A percentile compares a stretch with the other conserved stretches of the same genome.
Evolutionary conservation across 495 filamentous ascomycete genomes (phyloP).

Genomic region (Neurospora pannonica): DNA sequence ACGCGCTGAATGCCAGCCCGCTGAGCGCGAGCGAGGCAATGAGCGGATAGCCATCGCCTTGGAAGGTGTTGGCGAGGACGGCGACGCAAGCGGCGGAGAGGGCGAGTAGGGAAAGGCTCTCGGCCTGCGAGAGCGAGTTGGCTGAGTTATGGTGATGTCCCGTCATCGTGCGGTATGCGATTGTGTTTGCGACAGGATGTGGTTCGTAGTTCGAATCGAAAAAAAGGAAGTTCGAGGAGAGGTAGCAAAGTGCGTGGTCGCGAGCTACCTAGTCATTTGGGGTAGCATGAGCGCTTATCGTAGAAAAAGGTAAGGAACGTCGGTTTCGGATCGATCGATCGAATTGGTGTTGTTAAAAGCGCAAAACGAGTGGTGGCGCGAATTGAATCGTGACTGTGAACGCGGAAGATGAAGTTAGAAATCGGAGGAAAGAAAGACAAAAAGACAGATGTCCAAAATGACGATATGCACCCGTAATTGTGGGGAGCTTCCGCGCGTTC

Average conservation of each 20-base stretch:
- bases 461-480: neutral
- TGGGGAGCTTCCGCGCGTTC: neutral
- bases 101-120: constrained; percentile 59
- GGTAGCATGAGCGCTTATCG: neutral
- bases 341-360: neutral
- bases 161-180: neutral
- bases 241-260: constrained; percentile 3
- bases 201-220: neutral
- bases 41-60: constrained; percentile 75
- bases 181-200: neutral
- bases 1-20: constrained; percentile 68
- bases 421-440: neutral
- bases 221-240: neutral
- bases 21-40: constrained; percentile 80
- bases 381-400: neutral
- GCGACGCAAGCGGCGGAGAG: constrained; percentile 61
- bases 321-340: neutral
- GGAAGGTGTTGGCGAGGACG: constrained; percentile 72
- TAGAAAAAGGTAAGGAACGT: neutral
- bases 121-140: constrained; percentile 50
- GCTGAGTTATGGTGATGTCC: neutral
- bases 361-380: neutral
- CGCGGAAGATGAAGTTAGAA: neutral
- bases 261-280: neutral
- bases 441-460: constrained; percentile 13